A percentile compares a stretch with the other conserved stretches of the same genome.
phyloP scores from a whole-genome alignment of 306 rosid species.

The Inga leiocalycina region DNA sequence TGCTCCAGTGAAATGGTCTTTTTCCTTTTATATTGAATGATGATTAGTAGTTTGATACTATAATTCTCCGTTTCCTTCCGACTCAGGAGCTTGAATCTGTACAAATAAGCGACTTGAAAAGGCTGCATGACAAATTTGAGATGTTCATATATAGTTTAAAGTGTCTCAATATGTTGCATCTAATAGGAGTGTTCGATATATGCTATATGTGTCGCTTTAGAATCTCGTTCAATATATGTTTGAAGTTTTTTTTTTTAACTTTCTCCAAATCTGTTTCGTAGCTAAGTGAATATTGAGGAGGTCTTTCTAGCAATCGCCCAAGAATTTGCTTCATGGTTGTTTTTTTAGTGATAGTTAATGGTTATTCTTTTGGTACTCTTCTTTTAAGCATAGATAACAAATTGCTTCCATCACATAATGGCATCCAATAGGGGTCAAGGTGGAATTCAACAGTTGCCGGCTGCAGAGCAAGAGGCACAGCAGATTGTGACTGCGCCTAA shows the following conservation, averaged over 20 bases:
- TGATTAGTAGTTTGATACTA: background rate
- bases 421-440: conserved; percentile 80
- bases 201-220: background rate
- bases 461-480: conserved; percentile 93
- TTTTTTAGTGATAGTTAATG: background rate
- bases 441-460: conserved; percentile 87
- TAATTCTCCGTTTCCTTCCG: background rate
- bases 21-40: background rate
- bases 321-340: background rate
- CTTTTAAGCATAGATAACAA: background rate
- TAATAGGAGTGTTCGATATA: background rate
- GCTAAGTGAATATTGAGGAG: no score
- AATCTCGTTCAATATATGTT: background rate
- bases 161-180: background rate
- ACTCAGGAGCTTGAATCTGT: background rate
- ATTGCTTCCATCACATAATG: conserved; percentile 52
- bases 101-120: background rate
- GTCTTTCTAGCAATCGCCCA: no score
- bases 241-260: background rate
- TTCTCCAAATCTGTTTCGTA: background rate
- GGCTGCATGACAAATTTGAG: background rate
- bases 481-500: conserved; percentile 82
- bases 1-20: background rate
- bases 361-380: conserved; percentile 8
- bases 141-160: background rate